Evolutionary conservation across 1,139 yeast species (phyloP), one percentile per base, ranked within the genome.

Genomic region (Insectozyma bohioensis): DNA sequence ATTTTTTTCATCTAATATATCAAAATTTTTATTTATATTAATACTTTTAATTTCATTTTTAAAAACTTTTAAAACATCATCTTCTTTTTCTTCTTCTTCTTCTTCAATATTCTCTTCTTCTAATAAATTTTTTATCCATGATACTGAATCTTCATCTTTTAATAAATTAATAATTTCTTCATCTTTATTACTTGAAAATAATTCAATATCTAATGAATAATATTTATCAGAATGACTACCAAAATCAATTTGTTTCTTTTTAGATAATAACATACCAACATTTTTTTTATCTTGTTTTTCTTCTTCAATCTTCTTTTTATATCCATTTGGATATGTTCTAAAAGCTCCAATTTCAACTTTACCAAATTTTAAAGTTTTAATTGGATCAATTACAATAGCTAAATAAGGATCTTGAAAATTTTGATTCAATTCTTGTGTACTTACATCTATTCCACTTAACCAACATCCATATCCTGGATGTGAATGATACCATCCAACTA

Each of bases 381-480:
- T 72, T 0, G 97, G 96, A 58, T 88, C 97, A 33, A 88, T 72
- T 5, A 88, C 97, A 29, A 88, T 68, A 0, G 96, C 97, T 43
- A 88, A 63, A 52, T 86, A 88, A 1, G 97, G 97, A 51, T 88
- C 97, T 54, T 88, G 96, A 52, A 80, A 87, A 40, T 74, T 77
- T 56, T 88, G 97, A 52, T 90, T 88, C 56, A 90, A 62, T 37
- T 75, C 67, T 54, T 92, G 96, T 0, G 97, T 88, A 35, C 85
- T 80, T 19, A 88, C 94, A 58, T 88, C 97, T 31, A 88, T 87
- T 12, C 92, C 94, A 41, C 92, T 80, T 26, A 88, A 61, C 95
- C 96, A 85, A 54, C 96, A 85, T 25, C 97, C 97, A 56, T 88
- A 92, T 0, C 97, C 97, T 0, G 97, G 97, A 57, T 92, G 98